Evolutionary conservation across 2,329 filamentous ascomycete species (phyloP).

Genomic region (Trichophyton verrucosum): DNA sequence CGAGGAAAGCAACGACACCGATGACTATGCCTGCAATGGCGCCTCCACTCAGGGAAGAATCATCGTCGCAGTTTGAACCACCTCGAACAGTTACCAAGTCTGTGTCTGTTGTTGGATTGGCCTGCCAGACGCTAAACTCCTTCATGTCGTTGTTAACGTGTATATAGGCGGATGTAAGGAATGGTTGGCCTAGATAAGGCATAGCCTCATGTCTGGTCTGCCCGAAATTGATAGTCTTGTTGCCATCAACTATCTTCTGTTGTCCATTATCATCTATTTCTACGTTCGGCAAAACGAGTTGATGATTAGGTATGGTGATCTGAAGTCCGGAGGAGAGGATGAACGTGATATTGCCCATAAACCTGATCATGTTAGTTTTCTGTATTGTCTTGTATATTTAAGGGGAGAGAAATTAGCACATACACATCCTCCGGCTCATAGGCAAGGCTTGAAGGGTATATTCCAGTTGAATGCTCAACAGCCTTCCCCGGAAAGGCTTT

Average conservation of each 20-base stretch:
- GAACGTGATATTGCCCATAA: constrained; percentile 13
- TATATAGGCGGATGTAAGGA: constrained; percentile 23
- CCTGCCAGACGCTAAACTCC: constrained; percentile 16
- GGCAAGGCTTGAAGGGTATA: neutral
- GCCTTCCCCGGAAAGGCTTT: neutral
- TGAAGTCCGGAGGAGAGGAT: constrained; percentile 12
- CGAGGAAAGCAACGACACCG: constrained; percentile 3
- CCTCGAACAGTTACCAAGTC: constrained; percentile 14
- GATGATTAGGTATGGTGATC: constrained; percentile 21
- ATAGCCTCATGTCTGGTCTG: neutral
- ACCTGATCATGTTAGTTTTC: constrained; percentile 2
- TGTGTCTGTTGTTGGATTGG: constrained; percentile 9
- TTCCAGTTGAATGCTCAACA: neutral
- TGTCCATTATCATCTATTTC: constrained; percentile 14
- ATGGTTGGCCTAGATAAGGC: constrained; percentile 19
- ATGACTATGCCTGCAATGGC: constrained; percentile 9
- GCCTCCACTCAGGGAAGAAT: constrained; percentile 1
- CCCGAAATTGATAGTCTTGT: neutral
- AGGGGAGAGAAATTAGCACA: neutral
- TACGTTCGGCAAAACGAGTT: constrained; percentile 21
- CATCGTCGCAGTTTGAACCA: neutral
- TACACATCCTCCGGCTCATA: neutral
- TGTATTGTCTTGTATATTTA: neutral
- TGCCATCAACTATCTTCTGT: neutral
- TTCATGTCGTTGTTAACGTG: constrained; percentile 20